These are phyloP conservation scores for Mortierella claussenii DNA, from an alignment of 192 early-diverging fungal species.

Conservation along the genomic window DNA sequence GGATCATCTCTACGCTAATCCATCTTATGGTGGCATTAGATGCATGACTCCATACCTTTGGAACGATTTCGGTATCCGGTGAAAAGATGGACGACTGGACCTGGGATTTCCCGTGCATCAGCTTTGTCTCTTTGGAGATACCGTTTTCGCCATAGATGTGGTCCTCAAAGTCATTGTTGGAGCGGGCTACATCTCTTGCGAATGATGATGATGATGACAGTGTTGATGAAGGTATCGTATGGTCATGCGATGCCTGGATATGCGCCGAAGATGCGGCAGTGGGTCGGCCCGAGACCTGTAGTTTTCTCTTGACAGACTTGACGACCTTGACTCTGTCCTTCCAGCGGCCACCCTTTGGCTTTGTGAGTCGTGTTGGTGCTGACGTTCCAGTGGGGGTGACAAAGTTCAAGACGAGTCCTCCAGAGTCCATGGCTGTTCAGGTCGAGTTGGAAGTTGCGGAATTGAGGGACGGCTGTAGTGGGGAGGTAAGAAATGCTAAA, in stretches of 20 bases:
- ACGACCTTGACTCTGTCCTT: conserved; percentile 51
- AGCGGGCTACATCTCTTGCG: conserved; percentile 1
- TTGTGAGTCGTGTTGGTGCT: conserved; percentile 19
- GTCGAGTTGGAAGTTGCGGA: neutral
- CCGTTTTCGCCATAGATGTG: conserved; percentile 2
- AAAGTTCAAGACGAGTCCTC: conserved; percentile 49
- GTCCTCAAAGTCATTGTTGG: conserved; percentile 23
- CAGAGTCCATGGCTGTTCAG: conserved; percentile 33
- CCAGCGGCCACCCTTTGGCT: conserved; percentile 55
- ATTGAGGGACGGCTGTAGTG: no score
- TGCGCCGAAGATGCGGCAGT: neutral
- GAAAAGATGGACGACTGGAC: conserved; percentile 87
- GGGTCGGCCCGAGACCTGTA: conserved; percentile 4
- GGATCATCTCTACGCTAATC: no score
- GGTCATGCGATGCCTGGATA: neutral
- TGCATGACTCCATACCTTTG: conserved; percentile 36
- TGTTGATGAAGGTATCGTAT: no score
- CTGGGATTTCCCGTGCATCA: conserved; percentile 68
- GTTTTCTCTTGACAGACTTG: conserved; percentile 34
- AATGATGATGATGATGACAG: neutral
- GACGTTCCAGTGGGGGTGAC: conserved; percentile 19
- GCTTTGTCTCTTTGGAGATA: conserved; percentile 35
- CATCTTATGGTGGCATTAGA: neutral
- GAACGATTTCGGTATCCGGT: conserved; percentile 70
- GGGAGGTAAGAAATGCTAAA: no score